phyloP scores from a whole-genome alignment of 78 protist genomes.

The Chrysochromulina tobinii region DNA sequence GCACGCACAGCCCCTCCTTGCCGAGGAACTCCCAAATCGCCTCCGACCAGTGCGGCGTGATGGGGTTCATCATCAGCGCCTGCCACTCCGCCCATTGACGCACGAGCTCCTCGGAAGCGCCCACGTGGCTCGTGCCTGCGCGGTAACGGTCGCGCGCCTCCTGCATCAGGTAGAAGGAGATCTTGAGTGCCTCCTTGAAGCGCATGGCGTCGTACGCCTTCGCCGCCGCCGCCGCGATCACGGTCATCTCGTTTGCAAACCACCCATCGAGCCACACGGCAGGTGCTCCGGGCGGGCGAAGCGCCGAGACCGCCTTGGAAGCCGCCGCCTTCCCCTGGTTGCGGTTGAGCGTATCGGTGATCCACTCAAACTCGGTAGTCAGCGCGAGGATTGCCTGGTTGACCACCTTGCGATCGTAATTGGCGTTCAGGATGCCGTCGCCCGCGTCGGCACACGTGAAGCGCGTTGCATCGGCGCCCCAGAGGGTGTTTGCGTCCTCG shows the following conservation, averaged over 20 bases:
- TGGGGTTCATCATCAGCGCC: slow-evolving; percentile 87
- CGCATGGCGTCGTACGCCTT: slow-evolving; percentile 41
- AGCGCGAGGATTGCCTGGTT: slow-evolving; percentile 82
- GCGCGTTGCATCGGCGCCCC: slow-evolving; percentile 92
- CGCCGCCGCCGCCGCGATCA: no score
- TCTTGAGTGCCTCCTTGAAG: slow-evolving; percentile 90
- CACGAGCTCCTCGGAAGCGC: slow-evolving; percentile 50
- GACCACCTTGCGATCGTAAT: slow-evolving; percentile 84
- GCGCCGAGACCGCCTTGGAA: not conserved
- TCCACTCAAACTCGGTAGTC: slow-evolving; percentile 84
- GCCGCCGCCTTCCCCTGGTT: not conserved
- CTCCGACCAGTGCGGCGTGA: slow-evolving; percentile 95
- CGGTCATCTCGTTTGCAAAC: slow-evolving; percentile 69
- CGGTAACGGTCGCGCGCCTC: slow-evolving; percentile 82
- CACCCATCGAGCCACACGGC: slow-evolving; percentile 59
- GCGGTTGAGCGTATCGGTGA: not conserved
- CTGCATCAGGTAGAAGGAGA: slow-evolving; percentile 80
- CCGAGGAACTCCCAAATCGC: slow-evolving; percentile 89
- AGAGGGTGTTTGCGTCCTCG: slow-evolving; percentile 52
- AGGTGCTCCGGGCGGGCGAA: not conserved
- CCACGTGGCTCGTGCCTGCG: not conserved
- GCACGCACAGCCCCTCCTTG: slow-evolving; percentile 55
- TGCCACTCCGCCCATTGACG: slow-evolving; percentile 71
- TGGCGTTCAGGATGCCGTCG: slow-evolving; percentile 97
- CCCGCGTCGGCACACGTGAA: slow-evolving; percentile 98